Evolutionary conservation across 1,284 basidiomycete species (phyloP), one percentile per base, ranked within the genome.

Genomic region (Ceratobasidium sp.): DNA sequence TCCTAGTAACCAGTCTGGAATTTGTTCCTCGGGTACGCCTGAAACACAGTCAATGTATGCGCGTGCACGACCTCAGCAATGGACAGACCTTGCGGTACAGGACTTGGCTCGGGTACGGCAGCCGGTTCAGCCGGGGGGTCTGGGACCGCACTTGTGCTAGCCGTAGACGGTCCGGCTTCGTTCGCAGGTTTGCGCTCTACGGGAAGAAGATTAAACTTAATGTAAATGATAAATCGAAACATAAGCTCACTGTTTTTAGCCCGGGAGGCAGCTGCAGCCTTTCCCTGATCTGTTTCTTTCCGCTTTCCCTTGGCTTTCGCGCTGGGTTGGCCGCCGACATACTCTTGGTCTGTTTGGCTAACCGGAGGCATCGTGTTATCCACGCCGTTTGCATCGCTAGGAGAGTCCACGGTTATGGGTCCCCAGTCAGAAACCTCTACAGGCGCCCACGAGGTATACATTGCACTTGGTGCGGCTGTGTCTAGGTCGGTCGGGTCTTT

Each of bases 1-100:
- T 8, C 50, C 48, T 12, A 75, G 38, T 2, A 75, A 46, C 73
- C 73, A 75, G 35, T 75, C 73, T 12, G 73, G 73, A 23, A 75
- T 66, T 35, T 75, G 60, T 5, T 75, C 73, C 62, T 74, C 60
- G 38, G 73, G 73, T 8, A 75, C 35, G 4, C 73, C 73, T 75
- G 41, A 7, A 18, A 14, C 4, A 12, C n/a, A 33, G 12, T 67
- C 16, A 50, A 30, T 67, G 27, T 33, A 67, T 52, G 38, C 27
- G 30, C 16, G n/a, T 16, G 16, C 23, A 35, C 4, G 27, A 48
- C 18, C 2, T n/a, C 20, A 3, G 7, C 30, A 52, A 33, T 35
- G 8, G 23, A n/a, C 48, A 23, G 23, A 67, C 65, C 65, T 67
- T 48, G 46, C 8, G 65, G 65, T 14, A 35, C n/a, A 12, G 48